Base-by-base conservation (phyloP, 495 filamentous ascomycete species). In the Zalerion maritima region DNA sequence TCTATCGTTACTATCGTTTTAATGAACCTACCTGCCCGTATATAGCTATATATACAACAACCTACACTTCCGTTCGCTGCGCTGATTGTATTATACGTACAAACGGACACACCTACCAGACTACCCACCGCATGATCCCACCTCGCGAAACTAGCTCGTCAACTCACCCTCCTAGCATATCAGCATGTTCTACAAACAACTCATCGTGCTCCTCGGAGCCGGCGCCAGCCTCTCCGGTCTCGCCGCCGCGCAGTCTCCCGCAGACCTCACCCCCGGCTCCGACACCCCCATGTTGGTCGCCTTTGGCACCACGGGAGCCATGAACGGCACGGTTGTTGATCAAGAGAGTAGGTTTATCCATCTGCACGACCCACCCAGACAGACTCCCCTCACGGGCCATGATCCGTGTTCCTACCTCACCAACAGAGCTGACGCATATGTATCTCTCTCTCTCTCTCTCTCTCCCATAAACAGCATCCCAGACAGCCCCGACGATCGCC, bases 241-340 rank as follows among this genome's bases (percentile, higher is more conserved):
- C 19, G 42, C 46, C 12, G 45, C 43, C 6, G 47, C 44, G 5
- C 43, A 47, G 6, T 58, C 57, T n/a, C 55, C 54, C 0, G 9
- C 32, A 6, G 50, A 50, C n/a, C 61, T 58, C 29, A 24, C 36
- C 2, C 58, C 58, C 1, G 42, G 36, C 3, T 33, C 44, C 6
- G 37, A 43, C 19, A 37, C 35, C 13, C 42, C 49, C 35, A 45
- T 60, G 21, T 28, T 57, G 7, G 58, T 62, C 4, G 37, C 40
- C 9, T 62, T 40, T 28, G 46, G 47, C 5, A 41, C 40, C 16
- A 36, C 42, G 11, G 30, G 35, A 2, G 41, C 51, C 17, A 30
- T 39, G 4, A 47, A 49, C 26, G 57, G 57, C 14, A 46, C 31
- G 17, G 54, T 52, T 2, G 25, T 62, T 19, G 35, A 40, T 28